Evolutionary conservation across 495 filamentous ascomycete genomes (phyloP).

Genomic region (Clohesyomyces aquaticus): DNA sequence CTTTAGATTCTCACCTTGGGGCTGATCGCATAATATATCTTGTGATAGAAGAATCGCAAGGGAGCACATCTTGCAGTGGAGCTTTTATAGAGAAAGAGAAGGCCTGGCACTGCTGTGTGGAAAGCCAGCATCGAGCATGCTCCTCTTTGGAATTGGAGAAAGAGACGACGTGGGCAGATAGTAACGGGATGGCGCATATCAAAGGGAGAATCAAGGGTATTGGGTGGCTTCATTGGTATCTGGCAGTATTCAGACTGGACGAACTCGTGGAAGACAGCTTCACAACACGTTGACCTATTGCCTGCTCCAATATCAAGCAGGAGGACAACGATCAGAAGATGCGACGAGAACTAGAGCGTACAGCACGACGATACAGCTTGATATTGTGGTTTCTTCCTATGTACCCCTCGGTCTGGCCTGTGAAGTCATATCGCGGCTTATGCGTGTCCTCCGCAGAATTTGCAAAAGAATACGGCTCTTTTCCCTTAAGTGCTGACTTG

Average conservation of each 20-base stretch:
- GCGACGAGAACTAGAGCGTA: no score
- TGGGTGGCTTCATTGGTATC: neutral
- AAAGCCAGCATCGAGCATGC: neutral
- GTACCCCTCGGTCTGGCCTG: no score
- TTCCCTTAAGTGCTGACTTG: no score
- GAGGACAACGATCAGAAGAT: no score
- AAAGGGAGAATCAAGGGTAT: neutral
- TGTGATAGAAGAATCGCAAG: neutral
- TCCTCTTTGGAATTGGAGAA: neutral
- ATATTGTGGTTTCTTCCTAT: no score
- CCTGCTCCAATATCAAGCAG: no score
- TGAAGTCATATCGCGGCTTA: no score
- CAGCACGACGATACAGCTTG: no score
- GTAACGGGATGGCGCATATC: neutral
- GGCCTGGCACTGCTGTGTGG: neutral
- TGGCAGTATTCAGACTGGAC: neutral
- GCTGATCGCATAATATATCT: neutral
- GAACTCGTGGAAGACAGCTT: neutral
- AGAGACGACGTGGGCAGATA: neutral
- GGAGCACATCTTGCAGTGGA: neutral
- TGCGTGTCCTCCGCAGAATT: no score
- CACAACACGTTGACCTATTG: no score
- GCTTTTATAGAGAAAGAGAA: neutral
- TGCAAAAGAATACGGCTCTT: no score
- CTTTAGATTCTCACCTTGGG: neutral